phyloP scores from a whole-genome alignment of 106 monocot species.

The Apostasia ramifera region DNA sequence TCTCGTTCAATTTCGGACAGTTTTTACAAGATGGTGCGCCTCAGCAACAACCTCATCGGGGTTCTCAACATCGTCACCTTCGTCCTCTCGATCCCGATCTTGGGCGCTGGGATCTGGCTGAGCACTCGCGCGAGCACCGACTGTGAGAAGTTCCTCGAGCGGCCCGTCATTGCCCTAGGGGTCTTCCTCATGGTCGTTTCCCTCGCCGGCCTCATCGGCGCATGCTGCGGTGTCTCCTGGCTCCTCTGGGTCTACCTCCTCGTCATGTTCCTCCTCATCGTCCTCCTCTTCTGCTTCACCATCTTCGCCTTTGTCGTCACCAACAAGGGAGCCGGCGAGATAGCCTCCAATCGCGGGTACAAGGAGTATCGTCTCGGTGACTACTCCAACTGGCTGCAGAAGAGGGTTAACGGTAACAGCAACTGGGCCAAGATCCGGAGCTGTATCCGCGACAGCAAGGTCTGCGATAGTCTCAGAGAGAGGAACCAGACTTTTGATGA shows the following conservation, averaged over 20 bases:
- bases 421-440: conserved; percentile 59
- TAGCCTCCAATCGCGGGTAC: conserved; percentile 39
- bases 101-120: conserved; percentile 14
- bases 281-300: conserved; percentile 34
- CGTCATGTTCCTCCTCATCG: conserved; percentile 35
- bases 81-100: conserved; percentile 24
- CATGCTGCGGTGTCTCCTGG: conserved; percentile 17
- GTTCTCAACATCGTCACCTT: conserved; percentile 19
- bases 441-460: conserved; percentile 37
- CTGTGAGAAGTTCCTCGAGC: conserved; percentile 19
- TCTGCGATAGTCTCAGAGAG: conserved; percentile 40
- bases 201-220: conserved; percentile 24
- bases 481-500: conserved; percentile 29
- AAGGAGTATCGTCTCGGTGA: conserved; percentile 59
- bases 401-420: conserved; percentile 21
- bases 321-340: conserved; percentile 44
- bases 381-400: conserved; percentile 62
- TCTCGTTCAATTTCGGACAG: too few relatives aligned
- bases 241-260: conserved; percentile 37
- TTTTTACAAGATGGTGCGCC: conserved; percentile 4
- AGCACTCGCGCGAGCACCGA: conserved; percentile 10
- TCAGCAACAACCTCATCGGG: conserved; percentile 25
- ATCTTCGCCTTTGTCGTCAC: conserved; percentile 61
- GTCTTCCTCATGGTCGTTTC: conserved; percentile 19
- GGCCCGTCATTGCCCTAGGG: conserved; percentile 18